These are phyloP conservation scores for Nigrograna mackinnonii DNA, from an alignment of 2,329 filamentous ascomycete species.

Conservation along the genomic window DNA sequence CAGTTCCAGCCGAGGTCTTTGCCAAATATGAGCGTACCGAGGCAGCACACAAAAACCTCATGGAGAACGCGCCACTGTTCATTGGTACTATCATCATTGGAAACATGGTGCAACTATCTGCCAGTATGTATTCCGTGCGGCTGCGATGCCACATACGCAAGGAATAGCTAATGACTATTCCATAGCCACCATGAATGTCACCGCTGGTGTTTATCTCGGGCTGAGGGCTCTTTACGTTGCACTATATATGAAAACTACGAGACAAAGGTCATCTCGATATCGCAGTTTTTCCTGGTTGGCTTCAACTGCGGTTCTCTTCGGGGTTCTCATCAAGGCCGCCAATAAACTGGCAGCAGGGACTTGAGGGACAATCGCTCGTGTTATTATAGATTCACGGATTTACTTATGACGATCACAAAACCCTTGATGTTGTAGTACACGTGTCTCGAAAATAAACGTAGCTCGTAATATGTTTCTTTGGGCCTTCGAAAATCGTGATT, in stretches of 20 bases:
- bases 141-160: not conserved
- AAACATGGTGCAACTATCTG: constrained; percentile 37
- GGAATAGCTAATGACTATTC: constrained; percentile 3
- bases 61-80: constrained; percentile 52
- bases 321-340: constrained; percentile 24
- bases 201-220: constrained; percentile 15
- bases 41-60: constrained; percentile 48
- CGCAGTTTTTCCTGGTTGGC: constrained; percentile 17
- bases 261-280: constrained; percentile 18
- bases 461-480: too few species aligned
- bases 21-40: constrained; percentile 47
- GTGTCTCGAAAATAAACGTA: too few species aligned
- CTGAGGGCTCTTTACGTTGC: constrained; percentile 22
- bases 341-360: constrained; percentile 11
- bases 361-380: not conserved
- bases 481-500: too few species aligned
- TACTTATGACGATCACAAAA: too few species aligned
- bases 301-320: constrained; percentile 12
- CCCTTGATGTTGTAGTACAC: too few species aligned
- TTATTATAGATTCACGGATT: too few species aligned
- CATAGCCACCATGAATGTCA: constrained; percentile 24
- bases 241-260: constrained; percentile 23
- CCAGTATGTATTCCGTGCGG: constrained; percentile 13
- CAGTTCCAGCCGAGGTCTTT: constrained; percentile 30
- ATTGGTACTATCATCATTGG: constrained; percentile 47